Conservation (phyloP, 208 protist species). For the Tritrichomonas musculus region DNA sequence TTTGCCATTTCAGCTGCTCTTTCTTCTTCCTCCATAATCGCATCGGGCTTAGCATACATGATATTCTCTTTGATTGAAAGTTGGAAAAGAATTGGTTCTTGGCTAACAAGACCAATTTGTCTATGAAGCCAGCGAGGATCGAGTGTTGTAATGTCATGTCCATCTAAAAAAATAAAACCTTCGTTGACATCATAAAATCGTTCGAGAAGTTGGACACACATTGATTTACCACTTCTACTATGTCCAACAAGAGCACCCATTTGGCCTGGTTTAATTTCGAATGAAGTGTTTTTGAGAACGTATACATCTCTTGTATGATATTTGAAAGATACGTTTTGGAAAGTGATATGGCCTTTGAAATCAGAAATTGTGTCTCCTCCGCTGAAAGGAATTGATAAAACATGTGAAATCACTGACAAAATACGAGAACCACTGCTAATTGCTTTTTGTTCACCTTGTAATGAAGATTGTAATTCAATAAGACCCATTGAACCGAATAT, state of each 20-base stretch:
- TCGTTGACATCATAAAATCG: constrained; percentile 80
- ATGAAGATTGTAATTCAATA: no score
- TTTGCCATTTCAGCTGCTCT: constrained; percentile 45
- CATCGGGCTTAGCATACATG: constrained; percentile 43
- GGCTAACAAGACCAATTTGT: constrained; percentile 79
- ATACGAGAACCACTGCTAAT: neutral
- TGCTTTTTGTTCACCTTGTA: no score
- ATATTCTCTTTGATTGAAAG: constrained; percentile 54
- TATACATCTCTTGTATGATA: neutral
- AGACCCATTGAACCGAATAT: neutral
- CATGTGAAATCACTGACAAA: neutral
- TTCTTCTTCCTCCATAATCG: constrained; percentile 61
- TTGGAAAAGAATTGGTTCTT: constrained; percentile 83
- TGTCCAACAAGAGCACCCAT: constrained; percentile 42
- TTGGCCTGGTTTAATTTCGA: constrained; percentile 37
- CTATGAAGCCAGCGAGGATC: constrained; percentile 67
- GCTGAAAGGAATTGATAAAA: neutral
- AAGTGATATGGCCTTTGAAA: neutral
- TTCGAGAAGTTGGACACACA: constrained; percentile 64
- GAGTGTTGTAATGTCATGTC: constrained; percentile 67
- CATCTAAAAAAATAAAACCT: constrained; percentile 76
- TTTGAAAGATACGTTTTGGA: neutral
- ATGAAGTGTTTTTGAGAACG: constrained; percentile 34
- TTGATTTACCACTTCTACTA: constrained; percentile 42
- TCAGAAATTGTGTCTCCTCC: neutral